Evolutionary conservation across 148 eudicot species (phyloP).

Genomic region (Hydrangea macrophylla): DNA sequence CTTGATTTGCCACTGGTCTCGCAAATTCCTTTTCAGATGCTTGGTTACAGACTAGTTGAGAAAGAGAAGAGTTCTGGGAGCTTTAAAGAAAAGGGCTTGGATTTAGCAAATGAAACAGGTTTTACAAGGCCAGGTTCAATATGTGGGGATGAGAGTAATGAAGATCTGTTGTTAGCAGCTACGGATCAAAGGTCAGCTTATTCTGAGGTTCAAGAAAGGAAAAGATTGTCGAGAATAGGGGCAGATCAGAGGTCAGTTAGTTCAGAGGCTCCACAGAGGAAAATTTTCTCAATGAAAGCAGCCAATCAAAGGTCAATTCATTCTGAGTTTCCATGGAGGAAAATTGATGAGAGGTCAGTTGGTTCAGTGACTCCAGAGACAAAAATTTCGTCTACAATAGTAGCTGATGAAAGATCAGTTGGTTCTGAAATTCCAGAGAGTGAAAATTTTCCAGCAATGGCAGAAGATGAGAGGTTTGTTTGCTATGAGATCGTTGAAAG

Average conservation of each 20-base stretch:
- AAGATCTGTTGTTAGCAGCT: slow-evolving; percentile 26
- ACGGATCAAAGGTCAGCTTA: slow-evolving; percentile 62
- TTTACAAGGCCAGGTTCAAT: no score
- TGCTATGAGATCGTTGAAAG: slow-evolving; percentile 20
- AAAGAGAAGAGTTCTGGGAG: slow-evolving; percentile 41
- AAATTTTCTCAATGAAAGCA: neutral
- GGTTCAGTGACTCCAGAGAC: slow-evolving; percentile 19
- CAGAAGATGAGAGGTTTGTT: slow-evolving; percentile 14
- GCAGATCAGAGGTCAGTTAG: slow-evolving; percentile 34
- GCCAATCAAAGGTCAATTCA: slow-evolving; percentile 16
- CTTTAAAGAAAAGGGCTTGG: slow-evolving; percentile 45
- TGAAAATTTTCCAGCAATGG: neutral
- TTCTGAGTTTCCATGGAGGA: slow-evolving; percentile 28
- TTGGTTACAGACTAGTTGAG: slow-evolving; percentile 49
- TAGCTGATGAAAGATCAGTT: neutral
- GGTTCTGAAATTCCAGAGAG: slow-evolving; percentile 16
- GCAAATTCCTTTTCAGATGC: slow-evolving; percentile 61
- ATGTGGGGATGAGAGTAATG: slow-evolving; percentile 36
- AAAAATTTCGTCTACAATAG: neutral
- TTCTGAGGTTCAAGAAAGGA: slow-evolving; percentile 40
- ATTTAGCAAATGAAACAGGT: slow-evolving; percentile 36
- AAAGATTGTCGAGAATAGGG: neutral
- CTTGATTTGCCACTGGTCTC: slow-evolving; percentile 27
- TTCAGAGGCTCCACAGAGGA: slow-evolving; percentile 26
- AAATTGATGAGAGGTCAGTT: slow-evolving; percentile 6